Conservation (phyloP, 2,329 filamentous ascomycete genomes). For the Pseudogymnoascus sp. region DNA sequence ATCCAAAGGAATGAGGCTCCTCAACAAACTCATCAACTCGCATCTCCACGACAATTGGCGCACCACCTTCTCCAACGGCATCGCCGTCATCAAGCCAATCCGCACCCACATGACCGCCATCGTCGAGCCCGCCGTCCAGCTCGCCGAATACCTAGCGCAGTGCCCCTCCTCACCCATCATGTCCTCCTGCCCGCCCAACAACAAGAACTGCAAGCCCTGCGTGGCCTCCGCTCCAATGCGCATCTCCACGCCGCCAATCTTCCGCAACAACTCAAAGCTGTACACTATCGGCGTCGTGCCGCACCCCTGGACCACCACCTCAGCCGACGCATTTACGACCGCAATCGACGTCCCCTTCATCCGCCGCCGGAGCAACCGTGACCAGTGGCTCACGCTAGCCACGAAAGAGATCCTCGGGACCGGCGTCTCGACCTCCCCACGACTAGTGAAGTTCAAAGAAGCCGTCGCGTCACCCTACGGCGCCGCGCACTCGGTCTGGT, state of each 20-base stretch:
- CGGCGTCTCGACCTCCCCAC: slow-evolving; percentile 51
- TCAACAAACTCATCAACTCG: slow-evolving; percentile 70
- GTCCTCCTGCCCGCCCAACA: slow-evolving; percentile 75
- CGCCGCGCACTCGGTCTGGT: slow-evolving; percentile 63
- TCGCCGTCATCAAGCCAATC: slow-evolving; percentile 73
- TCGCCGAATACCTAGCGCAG: slow-evolving; percentile 66
- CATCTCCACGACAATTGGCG: slow-evolving; percentile 85
- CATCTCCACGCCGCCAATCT: slow-evolving; percentile 57
- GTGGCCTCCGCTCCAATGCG: slow-evolving; percentile 53
- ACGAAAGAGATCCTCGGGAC: slow-evolving; percentile 61
- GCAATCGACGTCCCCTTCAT: slow-evolving; percentile 56
- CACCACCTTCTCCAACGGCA: slow-evolving; percentile 64
- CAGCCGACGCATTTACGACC: slow-evolving; percentile 54
- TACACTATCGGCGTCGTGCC: slow-evolving; percentile 85
- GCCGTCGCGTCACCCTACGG: slow-evolving; percentile 63
- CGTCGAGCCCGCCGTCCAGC: slow-evolving; percentile 57
- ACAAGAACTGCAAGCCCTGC: slow-evolving; percentile 65
- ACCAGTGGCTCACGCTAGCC: slow-evolving; percentile 66
- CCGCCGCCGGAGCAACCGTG: slow-evolving; percentile 59
- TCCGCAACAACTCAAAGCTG: slow-evolving; percentile 60
- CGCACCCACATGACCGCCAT: slow-evolving; percentile 66
- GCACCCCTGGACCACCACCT: slow-evolving; percentile 78
- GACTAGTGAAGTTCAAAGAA: slow-evolving; percentile 71
- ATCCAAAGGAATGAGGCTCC: slow-evolving; percentile 51
- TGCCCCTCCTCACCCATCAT: slow-evolving; percentile 69